phyloP scores from a whole-genome alignment of 2,329 filamentous ascomycete genomes.

The Botryotinia globosa region DNA sequence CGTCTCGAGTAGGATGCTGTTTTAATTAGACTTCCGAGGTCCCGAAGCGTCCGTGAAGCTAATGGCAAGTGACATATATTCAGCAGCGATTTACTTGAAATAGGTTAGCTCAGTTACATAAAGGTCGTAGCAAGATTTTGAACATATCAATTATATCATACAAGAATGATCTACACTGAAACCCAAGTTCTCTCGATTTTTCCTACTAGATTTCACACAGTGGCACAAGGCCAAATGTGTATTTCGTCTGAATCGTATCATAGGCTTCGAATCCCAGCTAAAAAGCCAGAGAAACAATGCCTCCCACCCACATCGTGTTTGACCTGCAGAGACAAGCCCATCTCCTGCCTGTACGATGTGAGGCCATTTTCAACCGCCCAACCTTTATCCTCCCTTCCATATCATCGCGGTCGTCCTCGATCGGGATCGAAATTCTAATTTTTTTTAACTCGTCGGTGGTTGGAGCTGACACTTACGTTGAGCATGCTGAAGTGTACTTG shows the following conservation, averaged over 20 bases:
- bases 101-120: no score
- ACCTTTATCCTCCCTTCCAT: background rate
- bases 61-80: background rate
- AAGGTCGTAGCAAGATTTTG: rapidly evolving
- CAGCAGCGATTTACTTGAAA: background rate
- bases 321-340: constrained; percentile 58
- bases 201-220: background rate
- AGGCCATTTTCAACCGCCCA: background rate
- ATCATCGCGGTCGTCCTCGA: background rate
- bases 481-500: background rate
- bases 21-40: background rate
- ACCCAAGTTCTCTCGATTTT: background rate
- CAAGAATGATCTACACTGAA: background rate
- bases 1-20: background rate
- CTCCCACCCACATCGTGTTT: constrained; percentile 59
- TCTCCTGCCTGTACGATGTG: background rate
- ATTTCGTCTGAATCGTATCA: background rate
- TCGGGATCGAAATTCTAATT: background rate
- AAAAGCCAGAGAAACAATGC: background rate
- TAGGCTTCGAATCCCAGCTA: background rate
- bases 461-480: background rate
- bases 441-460: background rate
- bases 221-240: background rate
- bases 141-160: no score
- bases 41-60: background rate